These are phyloP conservation scores for Hawksworthiomyces lignivorus DNA, from an alignment of 2,329 filamentous ascomycete genomes.

Conservation along the genomic window DNA sequence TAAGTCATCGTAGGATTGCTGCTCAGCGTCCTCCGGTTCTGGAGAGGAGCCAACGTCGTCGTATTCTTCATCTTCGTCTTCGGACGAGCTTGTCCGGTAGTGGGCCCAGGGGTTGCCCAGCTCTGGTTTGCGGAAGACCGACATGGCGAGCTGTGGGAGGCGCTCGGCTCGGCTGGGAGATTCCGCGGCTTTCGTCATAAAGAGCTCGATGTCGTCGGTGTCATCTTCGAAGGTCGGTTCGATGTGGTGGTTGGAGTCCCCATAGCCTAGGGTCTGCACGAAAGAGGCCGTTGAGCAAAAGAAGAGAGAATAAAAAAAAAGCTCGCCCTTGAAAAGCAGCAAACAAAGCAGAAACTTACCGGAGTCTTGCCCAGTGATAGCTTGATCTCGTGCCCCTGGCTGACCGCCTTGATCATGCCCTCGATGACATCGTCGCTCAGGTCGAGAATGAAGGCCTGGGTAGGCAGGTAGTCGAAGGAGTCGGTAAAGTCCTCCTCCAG, in stretches of 20 bases:
- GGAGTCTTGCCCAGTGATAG: slow-evolving; percentile 50
- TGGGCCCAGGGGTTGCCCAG: slow-evolving; percentile 16
- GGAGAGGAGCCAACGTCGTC: slow-evolving; percentile 14
- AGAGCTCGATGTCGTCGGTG: slow-evolving; percentile 30
- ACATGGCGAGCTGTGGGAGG: slow-evolving; percentile 42
- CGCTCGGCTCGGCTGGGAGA: slow-evolving; percentile 38
- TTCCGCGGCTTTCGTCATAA: slow-evolving; percentile 44
- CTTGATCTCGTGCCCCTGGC: slow-evolving; percentile 48
- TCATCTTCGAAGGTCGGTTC: slow-evolving; percentile 40
- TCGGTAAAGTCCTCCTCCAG: slow-evolving; percentile 47
- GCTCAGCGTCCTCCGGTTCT: slow-evolving; percentile 14
- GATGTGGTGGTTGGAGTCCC: slow-evolving; percentile 41
- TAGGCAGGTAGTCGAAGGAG: slow-evolving; percentile 35
- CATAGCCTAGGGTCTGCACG: slow-evolving; percentile 47
- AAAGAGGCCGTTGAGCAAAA: slow-evolving; percentile 7
- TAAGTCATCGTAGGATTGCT: slow-evolving; percentile 27
- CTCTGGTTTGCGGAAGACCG: slow-evolving; percentile 38
- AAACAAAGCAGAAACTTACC: slow-evolving; percentile 38
- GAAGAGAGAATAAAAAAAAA: slow-evolving; percentile 2
- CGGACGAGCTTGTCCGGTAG: slow-evolving; percentile 12
- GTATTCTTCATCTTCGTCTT: slow-evolving; percentile 15
- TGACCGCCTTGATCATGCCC: slow-evolving; percentile 53
- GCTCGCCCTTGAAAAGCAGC: slow-evolving; percentile 11
- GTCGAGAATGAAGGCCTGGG: slow-evolving; percentile 51
- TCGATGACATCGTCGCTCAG: slow-evolving; percentile 51